Conservation (phyloP, 345 rosid species). For the Diplotaxis tenuifolia region DNA sequence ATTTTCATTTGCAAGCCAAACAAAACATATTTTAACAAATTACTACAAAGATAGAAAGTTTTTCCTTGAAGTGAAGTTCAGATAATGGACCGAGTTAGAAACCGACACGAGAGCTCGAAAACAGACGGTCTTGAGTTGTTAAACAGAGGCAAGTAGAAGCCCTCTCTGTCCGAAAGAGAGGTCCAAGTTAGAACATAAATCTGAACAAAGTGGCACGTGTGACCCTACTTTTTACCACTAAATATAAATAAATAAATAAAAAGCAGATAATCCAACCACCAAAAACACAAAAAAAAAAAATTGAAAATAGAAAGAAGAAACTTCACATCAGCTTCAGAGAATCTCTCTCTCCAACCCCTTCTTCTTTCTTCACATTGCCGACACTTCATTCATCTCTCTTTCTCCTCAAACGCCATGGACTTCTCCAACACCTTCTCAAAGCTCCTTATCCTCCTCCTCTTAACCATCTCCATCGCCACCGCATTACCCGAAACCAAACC, state of each 20-base stretch:
- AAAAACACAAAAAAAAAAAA: background rate
- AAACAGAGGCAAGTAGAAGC: constrained; percentile 5
- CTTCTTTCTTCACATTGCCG: constrained; percentile 35
- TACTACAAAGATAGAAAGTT: constrained; percentile 25
- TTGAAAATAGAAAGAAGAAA: constrained; percentile 33
- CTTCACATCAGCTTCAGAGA: constrained; percentile 25
- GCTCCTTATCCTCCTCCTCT: constrained; percentile 39
- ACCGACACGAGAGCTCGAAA: constrained; percentile 25
- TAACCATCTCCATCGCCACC: constrained; percentile 21
- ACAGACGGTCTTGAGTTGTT: constrained; percentile 24
- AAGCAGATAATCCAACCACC: constrained; percentile 8
- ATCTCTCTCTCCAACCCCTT: constrained; percentile 15
- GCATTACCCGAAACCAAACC: constrained; percentile 50
- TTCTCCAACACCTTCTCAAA: constrained; percentile 42
- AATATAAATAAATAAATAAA: background rate
- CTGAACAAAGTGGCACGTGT: constrained; percentile 18
- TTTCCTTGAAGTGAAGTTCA: constrained; percentile 30
- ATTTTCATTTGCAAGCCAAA: background rate
- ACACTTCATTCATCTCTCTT: constrained; percentile 26
- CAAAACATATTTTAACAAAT: background rate
- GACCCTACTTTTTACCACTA: constrained; percentile 8
- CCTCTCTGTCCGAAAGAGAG: constrained; percentile 1
- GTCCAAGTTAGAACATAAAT: constrained; percentile 6
- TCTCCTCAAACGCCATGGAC: constrained; percentile 53
- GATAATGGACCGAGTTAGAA: constrained; percentile 27